Evolutionary conservation across 1,284 basidiomycete species (phyloP).

Genomic region (Baeospora myosura): DNA sequence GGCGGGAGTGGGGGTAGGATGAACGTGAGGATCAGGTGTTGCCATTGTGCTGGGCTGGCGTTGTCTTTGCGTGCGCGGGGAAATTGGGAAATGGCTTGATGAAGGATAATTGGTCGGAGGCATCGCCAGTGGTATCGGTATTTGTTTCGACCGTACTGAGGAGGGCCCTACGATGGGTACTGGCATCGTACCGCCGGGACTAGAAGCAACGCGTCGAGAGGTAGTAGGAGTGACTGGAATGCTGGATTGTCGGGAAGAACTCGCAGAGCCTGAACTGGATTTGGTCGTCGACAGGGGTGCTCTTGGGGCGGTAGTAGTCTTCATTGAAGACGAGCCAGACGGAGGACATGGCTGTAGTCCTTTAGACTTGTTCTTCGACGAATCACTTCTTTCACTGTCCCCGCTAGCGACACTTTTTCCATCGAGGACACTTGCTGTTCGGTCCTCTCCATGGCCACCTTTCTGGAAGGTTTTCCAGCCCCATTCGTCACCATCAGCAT

Average conservation of each 20-base stretch:
- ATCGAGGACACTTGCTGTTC: conserved; percentile 29
- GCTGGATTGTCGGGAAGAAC: conserved; percentile 17
- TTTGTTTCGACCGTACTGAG: conserved; percentile 29
- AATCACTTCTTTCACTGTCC: conserved; percentile 32
- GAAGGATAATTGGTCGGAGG: conserved; percentile 23
- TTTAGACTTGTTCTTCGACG: conserved; percentile 24
- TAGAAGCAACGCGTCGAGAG: conserved; percentile 14
- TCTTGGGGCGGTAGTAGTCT: conserved; percentile 12
- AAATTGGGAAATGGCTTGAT: conserved; percentile 37
- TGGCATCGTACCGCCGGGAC: conserved; percentile 10
- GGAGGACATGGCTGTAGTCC: conserved; percentile 15
- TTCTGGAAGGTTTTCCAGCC: conserved; percentile 61
- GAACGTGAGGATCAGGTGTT: conserved; percentile 63
- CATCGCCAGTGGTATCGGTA: conserved; percentile 27
- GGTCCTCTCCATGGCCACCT: conserved; percentile 29
- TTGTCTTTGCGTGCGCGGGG: conserved; percentile 36
- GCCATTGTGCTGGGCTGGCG: conserved; percentile 22
- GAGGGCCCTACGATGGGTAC: neutral
- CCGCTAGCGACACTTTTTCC: conserved; percentile 43
- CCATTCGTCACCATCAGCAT: conserved; percentile 44
- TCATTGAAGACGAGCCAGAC: conserved; percentile 13
- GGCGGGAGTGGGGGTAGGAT: conserved; percentile 56
- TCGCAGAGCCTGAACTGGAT: conserved; percentile 11
- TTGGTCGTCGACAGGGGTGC: conserved; percentile 1
- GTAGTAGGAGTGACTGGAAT: conserved; percentile 13